Evolutionary conservation across 805 yeast genomes (phyloP).

Genomic region (fission yeast (Schizosaccharomyces pombe)): ASM294v3 CU329670.1:2046001-2046500

Average conservation of each 20-base stretch:
- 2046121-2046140: constrained; percentile 78
- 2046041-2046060: constrained; percentile 20
- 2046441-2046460: constrained; percentile 13
- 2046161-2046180: constrained; percentile 84
- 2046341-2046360: constrained; percentile 47
- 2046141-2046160: constrained; percentile 79
- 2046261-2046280: constrained; percentile 44
- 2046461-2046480: constrained; percentile 29
- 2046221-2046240: constrained; percentile 68
- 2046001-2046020: constrained; percentile 33
- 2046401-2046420: constrained; percentile 65
- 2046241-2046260: constrained; percentile 59
- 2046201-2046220: constrained; percentile 69
- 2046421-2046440: constrained; percentile 52
- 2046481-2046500: constrained; percentile 68
- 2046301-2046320: constrained; percentile 79
- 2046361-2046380: constrained; percentile 91
- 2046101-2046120: constrained; percentile 61
- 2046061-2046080: constrained; percentile 17
- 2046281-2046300: constrained; percentile 41
- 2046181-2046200: constrained; percentile 81
- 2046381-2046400: constrained; percentile 41
- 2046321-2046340: constrained; percentile 80
- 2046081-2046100: constrained; percentile 41
- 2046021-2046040: constrained; percentile 49